Evolutionary conservation across 2,329 filamentous ascomycete genomes (phyloP).

Genomic region (Aspergillaceae sp.): DNA sequence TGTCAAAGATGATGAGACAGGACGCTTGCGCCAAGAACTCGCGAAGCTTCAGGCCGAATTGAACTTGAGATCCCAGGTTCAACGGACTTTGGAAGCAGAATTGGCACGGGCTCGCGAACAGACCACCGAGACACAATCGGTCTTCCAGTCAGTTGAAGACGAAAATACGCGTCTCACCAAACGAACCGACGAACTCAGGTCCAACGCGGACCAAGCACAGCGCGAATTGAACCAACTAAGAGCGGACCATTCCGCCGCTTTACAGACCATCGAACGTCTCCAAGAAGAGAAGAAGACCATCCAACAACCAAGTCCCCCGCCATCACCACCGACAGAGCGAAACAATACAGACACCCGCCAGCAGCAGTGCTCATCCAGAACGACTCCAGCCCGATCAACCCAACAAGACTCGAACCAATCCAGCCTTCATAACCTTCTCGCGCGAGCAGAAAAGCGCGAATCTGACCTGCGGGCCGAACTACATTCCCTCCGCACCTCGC

Average conservation of each 20-base stretch:
- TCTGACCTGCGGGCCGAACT: conserved; percentile 25
- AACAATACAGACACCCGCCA: background rate
- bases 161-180: conserved; percentile 31
- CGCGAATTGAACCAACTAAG: conserved; percentile 21
- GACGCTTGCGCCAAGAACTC: conserved; percentile 21
- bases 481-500: conserved; percentile 16
- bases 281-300: conserved; percentile 16
- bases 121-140: conserved; percentile 26
- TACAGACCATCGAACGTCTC: conserved; percentile 23
- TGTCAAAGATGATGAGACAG: conserved; percentile 10
- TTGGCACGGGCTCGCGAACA: conserved; percentile 28
- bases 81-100: conserved; percentile 27
- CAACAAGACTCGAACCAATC: conserved; percentile 27
- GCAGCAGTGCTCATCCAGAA: conserved; percentile 1
- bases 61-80: conserved; percentile 18
- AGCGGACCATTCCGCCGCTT: conserved; percentile 24
- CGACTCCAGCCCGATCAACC: conserved; percentile 19
- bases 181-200: conserved; percentile 27
- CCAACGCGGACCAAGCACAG: conserved; percentile 23
- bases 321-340: conserved; percentile 17
- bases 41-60: conserved; percentile 21
- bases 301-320: conserved; percentile 24
- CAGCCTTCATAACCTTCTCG: conserved; percentile 27
- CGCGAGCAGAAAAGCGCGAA: conserved; percentile 28
- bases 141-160: conserved; percentile 30